Conservation (phyloP, 2,329 filamentous ascomycete genomes). For the Aspergillus quadricinctus region DNA sequence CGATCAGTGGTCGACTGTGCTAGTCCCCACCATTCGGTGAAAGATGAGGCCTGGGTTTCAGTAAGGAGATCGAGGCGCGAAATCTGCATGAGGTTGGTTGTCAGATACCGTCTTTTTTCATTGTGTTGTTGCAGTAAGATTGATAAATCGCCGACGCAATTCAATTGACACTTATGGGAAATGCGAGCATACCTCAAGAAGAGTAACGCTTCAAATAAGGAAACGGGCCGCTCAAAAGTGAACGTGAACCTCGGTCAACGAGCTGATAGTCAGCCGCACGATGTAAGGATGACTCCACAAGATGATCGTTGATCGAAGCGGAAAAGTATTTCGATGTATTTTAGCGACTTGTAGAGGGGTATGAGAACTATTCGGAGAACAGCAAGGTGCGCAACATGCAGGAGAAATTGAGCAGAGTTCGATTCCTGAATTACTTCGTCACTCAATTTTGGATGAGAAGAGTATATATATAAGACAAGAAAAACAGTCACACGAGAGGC, state of each 20-base stretch:
- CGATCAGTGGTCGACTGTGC: constrained; percentile 4
- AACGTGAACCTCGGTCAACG: neutral
- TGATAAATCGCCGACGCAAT: neutral
- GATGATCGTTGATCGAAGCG: neutral
- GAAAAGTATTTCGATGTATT: neutral
- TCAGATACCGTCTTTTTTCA: constrained; percentile 9
- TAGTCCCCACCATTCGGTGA: constrained; percentile 1
- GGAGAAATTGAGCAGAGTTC: neutral
- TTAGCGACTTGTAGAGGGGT: neutral
- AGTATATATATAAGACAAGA: neutral
- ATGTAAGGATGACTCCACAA: neutral
- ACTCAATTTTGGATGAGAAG: neutral
- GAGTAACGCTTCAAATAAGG: neutral
- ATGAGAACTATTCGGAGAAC: neutral
- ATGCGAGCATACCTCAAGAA: neutral
- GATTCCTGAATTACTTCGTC: neutral
- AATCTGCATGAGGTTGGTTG: constrained; percentile 9
- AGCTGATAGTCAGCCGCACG: neutral
- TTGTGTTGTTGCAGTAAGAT: neutral
- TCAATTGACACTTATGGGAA: neutral
- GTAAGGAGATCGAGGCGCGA: constrained; percentile 1
- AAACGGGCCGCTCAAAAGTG: neutral
- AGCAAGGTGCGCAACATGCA: neutral
- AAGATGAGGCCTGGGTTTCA: constrained; percentile 5
- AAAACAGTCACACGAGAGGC: neutral